Percentiles rank a stretch among this genome's conserved stretches.
phyloP scores from a whole-genome alignment of 2,329 filamentous ascomycete genomes.

The Paecilomyces fulvus region DNA sequence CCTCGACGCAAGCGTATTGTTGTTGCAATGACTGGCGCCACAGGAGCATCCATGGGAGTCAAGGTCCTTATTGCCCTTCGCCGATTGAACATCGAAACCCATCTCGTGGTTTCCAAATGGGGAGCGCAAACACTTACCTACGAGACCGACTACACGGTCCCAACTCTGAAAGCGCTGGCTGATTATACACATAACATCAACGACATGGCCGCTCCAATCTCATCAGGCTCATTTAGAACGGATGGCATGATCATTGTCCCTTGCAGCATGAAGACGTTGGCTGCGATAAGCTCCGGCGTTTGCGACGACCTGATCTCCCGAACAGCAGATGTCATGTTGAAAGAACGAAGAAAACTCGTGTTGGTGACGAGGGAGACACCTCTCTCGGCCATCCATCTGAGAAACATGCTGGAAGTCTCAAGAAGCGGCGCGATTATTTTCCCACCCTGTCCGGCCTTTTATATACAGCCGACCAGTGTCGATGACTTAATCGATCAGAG shows the following conservation, averaged over 20 bases:
- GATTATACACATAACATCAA: slow-evolving; percentile 31
- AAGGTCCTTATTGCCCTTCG: slow-evolving; percentile 34
- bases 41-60: slow-evolving; percentile 38
- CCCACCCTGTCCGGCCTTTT: too few species aligned
- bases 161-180: slow-evolving; percentile 31
- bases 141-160: slow-evolving; percentile 34
- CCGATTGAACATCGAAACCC: slow-evolving; percentile 39
- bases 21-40: slow-evolving; percentile 44
- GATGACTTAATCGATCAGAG: too few species aligned
- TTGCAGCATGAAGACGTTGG: slow-evolving; percentile 44
- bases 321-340: slow-evolving; percentile 40
- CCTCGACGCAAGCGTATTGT: slow-evolving; percentile 28
- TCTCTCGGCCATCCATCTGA: too few species aligned
- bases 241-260: slow-evolving; percentile 42
- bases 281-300: slow-evolving; percentile 33
- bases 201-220: slow-evolving; percentile 39
- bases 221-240: slow-evolving; percentile 37
- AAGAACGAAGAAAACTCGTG: slow-evolving; percentile 35
- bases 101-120: slow-evolving; percentile 44
- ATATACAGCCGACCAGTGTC: too few species aligned
- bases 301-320: slow-evolving; percentile 40
- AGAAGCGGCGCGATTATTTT: too few species aligned
- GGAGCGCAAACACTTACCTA: slow-evolving; percentile 41
- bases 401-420: too few species aligned
- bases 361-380: slow-evolving; percentile 39